Evolutionary conservation across 2,329 filamentous ascomycete genomes (phyloP).

Genomic region (Arthrobotrys sphaeroides): DNA sequence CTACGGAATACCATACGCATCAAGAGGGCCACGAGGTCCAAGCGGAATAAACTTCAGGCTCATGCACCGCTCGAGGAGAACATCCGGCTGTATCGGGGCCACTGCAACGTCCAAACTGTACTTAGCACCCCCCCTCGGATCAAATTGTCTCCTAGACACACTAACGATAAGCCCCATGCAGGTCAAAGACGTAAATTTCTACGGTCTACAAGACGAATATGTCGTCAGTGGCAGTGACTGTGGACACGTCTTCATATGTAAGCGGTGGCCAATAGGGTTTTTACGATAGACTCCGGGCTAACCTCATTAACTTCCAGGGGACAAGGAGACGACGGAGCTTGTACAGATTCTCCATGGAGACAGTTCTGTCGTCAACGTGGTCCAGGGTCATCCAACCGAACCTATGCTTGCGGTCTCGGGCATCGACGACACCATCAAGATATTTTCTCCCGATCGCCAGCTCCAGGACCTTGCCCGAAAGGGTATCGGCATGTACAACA

Average conservation of each 20-base stretch:
- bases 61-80: conserved; percentile 60
- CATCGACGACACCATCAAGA: conserved; percentile 75
- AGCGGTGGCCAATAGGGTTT: conserved; percentile 40
- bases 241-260: conserved; percentile 73
- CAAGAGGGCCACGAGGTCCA: conserved; percentile 35
- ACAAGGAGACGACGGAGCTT: conserved; percentile 70
- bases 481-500: conserved; percentile 67
- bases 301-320: conserved; percentile 60
- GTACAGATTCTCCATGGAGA: conserved; percentile 74
- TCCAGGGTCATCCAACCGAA: conserved; percentile 73
- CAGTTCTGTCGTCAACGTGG: conserved; percentile 75
- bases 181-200: conserved; percentile 76
- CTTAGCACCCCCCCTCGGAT: conserved; percentile 22
- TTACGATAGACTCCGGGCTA: conserved; percentile 25
- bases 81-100: conserved; percentile 69
- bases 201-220: conserved; percentile 73
- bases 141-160: conserved; percentile 3
- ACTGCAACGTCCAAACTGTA: conserved; percentile 72
- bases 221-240: conserved; percentile 74
- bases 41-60: conserved; percentile 46
- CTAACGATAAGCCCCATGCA: conserved; percentile 39
- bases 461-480: conserved; percentile 69
- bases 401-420: conserved; percentile 73
- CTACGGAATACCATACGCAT: conserved; percentile 46
- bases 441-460: conserved; percentile 71